A percentile compares a stretch with the other conserved stretches of the same genome.
Evolutionary conservation across 805 yeast species (phyloP).

Genomic region (Yamadazyma insecticola): DNA sequence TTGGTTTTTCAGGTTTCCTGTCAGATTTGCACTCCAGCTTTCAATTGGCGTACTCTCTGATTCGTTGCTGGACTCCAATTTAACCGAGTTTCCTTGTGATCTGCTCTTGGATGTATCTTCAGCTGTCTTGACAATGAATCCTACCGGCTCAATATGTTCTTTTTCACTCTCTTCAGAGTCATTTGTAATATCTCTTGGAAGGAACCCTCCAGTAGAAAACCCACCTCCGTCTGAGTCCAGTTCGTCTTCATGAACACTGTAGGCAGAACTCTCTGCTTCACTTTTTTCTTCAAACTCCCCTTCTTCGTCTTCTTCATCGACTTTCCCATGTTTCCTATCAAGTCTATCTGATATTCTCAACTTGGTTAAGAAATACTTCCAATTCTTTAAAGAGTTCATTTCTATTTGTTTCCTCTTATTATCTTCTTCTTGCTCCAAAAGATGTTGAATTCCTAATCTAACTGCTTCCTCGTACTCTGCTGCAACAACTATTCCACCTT

Average conservation of each 20-base stretch:
- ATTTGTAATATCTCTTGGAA: slow-evolving; percentile 2
- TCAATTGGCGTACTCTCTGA: neutral
- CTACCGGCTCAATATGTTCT: no score
- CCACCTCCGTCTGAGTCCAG: slow-evolving; percentile 6
- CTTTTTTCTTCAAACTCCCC: slow-evolving; percentile 2
- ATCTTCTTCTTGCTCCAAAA: slow-evolving; percentile 47
- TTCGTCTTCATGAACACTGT: slow-evolving; percentile 4
- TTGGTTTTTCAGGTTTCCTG: neutral
- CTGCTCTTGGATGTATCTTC: no score
- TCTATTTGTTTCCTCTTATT: slow-evolving; percentile 41
- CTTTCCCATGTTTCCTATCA: slow-evolving; percentile 44
- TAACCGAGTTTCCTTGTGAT: no score
- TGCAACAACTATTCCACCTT: slow-evolving; percentile 75
- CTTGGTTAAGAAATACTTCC: slow-evolving; percentile 51
- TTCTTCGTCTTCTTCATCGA: slow-evolving; percentile 15
- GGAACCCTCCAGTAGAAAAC: slow-evolving; percentile 12
- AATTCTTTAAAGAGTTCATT: slow-evolving; percentile 45
- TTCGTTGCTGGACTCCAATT: no score
- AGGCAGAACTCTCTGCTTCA: slow-evolving; percentile 5
- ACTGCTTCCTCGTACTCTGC: slow-evolving; percentile 59
- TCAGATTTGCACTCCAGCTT: neutral
- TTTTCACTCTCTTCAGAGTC: neutral
- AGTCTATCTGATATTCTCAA: slow-evolving; percentile 45
- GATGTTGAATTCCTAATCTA: slow-evolving; percentile 41
- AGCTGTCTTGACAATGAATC: no score